Percentiles rank a stretch among this genome's conserved stretches.
Evolutionary conservation across 139 green algal genomes (phyloP).

Genomic region (Bryopsis sp.): DNA sequence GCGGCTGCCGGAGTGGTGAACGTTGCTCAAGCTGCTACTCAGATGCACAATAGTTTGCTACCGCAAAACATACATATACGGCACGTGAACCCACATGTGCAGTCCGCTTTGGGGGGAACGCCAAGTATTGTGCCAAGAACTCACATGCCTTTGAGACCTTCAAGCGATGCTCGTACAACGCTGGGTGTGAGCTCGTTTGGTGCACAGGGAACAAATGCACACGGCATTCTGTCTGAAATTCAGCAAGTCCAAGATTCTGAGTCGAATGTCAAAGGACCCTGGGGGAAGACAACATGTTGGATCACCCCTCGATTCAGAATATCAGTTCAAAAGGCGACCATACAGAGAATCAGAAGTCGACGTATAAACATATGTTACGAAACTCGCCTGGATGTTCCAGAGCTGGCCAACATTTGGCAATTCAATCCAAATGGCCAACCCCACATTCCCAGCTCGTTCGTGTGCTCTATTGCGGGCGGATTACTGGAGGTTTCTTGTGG

Average conservation of each 20-base stretch:
- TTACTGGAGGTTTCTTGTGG: no score
- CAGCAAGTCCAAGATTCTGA: neutral
- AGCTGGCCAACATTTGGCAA: no score
- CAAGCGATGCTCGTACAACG: constrained; percentile 21
- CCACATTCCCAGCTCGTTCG: no score
- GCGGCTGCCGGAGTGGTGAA: constrained; percentile 36
- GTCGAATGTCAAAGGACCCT: no score
- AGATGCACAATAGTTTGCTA: constrained; percentile 8
- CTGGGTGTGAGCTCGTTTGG: constrained; percentile 50
- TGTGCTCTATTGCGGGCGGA: no score
- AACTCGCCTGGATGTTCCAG: no score
- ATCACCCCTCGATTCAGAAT: no score
- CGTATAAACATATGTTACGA: no score
- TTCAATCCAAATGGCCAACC: no score
- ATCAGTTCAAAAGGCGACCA: no score
- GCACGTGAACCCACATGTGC: constrained; percentile 52
- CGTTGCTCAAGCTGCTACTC: constrained; percentile 25
- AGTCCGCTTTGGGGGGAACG: constrained; percentile 20
- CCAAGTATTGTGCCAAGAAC: neutral
- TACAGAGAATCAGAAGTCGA: no score
- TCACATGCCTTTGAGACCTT: neutral
- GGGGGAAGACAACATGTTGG: no score
- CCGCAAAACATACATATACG: constrained; percentile 40
- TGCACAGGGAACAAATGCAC: constrained; percentile 54
- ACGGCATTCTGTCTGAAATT: constrained; percentile 33